phyloP scores from a whole-genome alignment of 768 basidiomycete species.

The Tulasnella sp. region DNA sequence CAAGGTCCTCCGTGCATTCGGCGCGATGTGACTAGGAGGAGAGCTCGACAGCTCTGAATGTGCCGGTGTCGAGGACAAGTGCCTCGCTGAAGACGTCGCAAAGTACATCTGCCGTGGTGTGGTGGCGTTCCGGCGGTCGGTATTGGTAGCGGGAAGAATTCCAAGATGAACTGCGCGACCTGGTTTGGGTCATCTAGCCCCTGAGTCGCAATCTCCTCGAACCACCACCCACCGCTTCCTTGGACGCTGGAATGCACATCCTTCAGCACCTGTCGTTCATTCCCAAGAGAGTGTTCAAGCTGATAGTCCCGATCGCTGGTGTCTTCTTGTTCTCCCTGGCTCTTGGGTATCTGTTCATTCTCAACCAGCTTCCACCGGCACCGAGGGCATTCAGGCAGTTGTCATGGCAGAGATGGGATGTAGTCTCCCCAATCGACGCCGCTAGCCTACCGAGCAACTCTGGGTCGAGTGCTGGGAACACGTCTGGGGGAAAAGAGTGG shows the following conservation, averaged over 20 bases:
- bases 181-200: neutral
- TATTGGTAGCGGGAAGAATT: neutral
- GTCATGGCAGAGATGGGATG: constrained; percentile 86
- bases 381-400: constrained; percentile 42
- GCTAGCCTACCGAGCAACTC: neutral
- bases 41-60: constrained; percentile 35
- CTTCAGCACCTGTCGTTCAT: constrained; percentile 2
- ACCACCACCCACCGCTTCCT: neutral
- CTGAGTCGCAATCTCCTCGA: neutral
- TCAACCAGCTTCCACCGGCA: constrained; percentile 9
- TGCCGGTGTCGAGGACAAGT: constrained; percentile 57
- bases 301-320: neutral
- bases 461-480: neutral
- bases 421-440: constrained; percentile 30
- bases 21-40: constrained; percentile 20
- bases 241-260: neutral
- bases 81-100: constrained; percentile 66
- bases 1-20: constrained; percentile 64
- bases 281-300: neutral
- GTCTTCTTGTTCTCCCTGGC: neutral
- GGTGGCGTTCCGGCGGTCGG: neutral
- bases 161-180: neutral
- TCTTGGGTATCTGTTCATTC: neutral
- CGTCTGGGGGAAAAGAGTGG: constrained; percentile 39
- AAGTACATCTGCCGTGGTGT: constrained; percentile 55